Evolutionary conservation across 257 asterid species (phyloP).

Genomic region (Verbena officinalis): DNA sequence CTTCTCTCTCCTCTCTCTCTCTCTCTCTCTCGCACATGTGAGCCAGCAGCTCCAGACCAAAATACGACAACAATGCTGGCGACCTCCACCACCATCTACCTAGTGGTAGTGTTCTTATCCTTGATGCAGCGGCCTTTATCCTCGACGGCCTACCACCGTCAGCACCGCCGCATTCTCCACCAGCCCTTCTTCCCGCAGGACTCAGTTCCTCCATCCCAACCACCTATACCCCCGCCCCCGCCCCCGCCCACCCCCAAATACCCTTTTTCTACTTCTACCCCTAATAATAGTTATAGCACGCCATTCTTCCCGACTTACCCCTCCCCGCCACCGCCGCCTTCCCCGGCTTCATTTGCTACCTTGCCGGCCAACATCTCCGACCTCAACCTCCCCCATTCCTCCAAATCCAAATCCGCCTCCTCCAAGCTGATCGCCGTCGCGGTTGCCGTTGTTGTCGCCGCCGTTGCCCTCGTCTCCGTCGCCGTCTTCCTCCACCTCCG

Average conservation of each 20-base stretch:
- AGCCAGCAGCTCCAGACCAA: not conserved
- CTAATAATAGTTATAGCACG: slow-evolving; percentile 30
- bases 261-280: slow-evolving; percentile 55
- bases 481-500: slow-evolving; percentile 67
- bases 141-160: slow-evolving; percentile 27
- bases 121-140: slow-evolving; percentile 17
- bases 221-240: slow-evolving; percentile 50
- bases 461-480: slow-evolving; percentile 53
- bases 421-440: slow-evolving; percentile 70
- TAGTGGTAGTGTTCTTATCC: slow-evolving; percentile 25
- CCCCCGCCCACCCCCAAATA: slow-evolving; percentile 45
- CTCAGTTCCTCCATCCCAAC: slow-evolving; percentile 45
- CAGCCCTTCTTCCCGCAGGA: slow-evolving; percentile 61
- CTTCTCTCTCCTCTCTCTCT: not conserved
- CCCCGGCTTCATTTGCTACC: slow-evolving; percentile 66
- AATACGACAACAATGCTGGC: slow-evolving; percentile 22
- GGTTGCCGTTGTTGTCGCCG: slow-evolving; percentile 61
- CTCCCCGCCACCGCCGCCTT: slow-evolving; percentile 61
- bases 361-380: slow-evolving; percentile 75
- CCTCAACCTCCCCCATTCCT: slow-evolving; percentile 48
- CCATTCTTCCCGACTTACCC: slow-evolving; percentile 63
- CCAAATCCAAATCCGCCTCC: slow-evolving; percentile 61
- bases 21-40: slow-evolving; percentile 24
- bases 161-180: slow-evolving; percentile 75
- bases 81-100: slow-evolving; percentile 28